These are phyloP conservation scores for Austropuccinia psidii DNA, from an alignment of 1,284 basidiomycete species.

Conservation along the genomic window DNA sequence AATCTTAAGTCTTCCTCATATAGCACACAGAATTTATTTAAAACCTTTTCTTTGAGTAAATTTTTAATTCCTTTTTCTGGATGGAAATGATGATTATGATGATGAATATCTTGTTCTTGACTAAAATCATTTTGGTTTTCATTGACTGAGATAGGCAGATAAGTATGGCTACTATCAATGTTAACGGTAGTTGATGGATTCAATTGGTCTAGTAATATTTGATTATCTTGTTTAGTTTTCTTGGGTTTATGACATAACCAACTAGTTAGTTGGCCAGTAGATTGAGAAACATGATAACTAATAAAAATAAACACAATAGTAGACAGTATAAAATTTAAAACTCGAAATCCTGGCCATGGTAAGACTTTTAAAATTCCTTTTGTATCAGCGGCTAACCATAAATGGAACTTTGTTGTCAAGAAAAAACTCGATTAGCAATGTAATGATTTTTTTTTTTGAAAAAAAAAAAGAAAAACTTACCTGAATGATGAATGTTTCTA, in stretches of 20 bases:
- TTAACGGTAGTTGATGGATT: too few relatives aligned
- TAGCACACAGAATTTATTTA: too few relatives aligned
- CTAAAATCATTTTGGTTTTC: too few relatives aligned
- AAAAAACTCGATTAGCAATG: not conserved
- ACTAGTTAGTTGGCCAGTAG: slow-evolving; percentile 4
- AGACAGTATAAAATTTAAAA: slow-evolving; percentile 66
- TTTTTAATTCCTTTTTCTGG: too few relatives aligned
- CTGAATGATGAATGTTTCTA: slow-evolving; percentile 71
- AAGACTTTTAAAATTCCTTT: slow-evolving; percentile 72
- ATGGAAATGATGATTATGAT: too few relatives aligned
- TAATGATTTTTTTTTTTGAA: not conserved
- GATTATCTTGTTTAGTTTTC: not conserved
- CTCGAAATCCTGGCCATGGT: slow-evolving; percentile 63
- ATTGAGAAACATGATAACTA: slow-evolving; percentile 22
- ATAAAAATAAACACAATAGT: slow-evolving; percentile 52
- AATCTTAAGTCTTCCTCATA: too few relatives aligned
- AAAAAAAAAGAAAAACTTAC: slow-evolving; percentile 6
- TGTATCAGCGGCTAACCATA: slow-evolving; percentile 79
- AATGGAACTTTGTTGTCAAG: slow-evolving; percentile 61
- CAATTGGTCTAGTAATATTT: too few relatives aligned
- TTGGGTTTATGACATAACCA: slow-evolving; percentile 34
- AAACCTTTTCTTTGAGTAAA: too few relatives aligned
- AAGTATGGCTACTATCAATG: too few relatives aligned
- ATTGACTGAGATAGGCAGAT: too few relatives aligned
- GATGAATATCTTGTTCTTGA: too few relatives aligned